phyloP scores from a whole-genome alignment of 345 rosid genomes.

The Hibiscus syriacus region DNA sequence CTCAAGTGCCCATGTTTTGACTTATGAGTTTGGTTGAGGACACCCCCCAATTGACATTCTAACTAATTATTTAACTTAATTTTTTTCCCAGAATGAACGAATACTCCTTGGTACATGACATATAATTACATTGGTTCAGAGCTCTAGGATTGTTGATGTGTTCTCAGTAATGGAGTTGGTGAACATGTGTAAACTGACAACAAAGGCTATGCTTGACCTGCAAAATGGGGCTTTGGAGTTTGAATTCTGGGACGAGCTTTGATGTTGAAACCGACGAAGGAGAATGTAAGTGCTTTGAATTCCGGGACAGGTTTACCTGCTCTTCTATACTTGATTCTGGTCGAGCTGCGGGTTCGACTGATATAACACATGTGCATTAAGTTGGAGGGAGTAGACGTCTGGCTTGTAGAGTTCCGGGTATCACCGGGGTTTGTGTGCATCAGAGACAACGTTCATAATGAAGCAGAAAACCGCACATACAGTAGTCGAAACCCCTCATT shows the following conservation, averaged over 20 bases:
- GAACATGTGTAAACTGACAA: background rate
- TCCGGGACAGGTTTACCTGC: background rate
- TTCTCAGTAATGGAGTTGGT: background rate
- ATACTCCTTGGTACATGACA: background rate
- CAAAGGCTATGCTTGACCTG: background rate
- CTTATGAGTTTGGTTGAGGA: background rate
- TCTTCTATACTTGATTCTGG: background rate
- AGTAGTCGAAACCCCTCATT: background rate
- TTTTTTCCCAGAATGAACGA: background rate
- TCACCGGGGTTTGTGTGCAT: background rate
- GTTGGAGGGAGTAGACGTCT: background rate
- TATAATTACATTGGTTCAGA: background rate
- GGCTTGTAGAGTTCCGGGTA: background rate
- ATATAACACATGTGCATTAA: background rate
- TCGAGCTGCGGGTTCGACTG: background rate
- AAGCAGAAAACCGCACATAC: background rate
- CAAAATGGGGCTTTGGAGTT: background rate
- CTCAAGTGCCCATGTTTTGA: background rate
- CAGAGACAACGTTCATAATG: background rate
- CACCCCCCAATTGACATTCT: background rate
- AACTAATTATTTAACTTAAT: background rate
- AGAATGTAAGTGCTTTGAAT: background rate
- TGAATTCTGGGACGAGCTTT: background rate
- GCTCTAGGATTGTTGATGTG: background rate
- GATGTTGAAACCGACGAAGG: background rate